These are phyloP conservation scores for Prunus kanzakura DNA, from an alignment of 306 rosid genomes.

Conservation along the genomic window DNA sequence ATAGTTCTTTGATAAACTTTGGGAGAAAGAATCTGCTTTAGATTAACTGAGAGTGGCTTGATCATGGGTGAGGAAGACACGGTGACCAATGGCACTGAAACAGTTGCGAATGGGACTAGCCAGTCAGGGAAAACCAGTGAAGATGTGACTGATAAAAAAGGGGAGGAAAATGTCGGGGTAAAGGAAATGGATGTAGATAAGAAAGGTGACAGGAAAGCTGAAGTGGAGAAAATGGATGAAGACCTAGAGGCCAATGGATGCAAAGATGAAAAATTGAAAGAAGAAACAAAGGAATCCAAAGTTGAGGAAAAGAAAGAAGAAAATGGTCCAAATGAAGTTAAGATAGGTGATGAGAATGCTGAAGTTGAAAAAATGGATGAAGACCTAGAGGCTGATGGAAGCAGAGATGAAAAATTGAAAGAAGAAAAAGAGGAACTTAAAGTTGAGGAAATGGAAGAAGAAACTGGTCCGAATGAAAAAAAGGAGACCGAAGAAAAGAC, in stretches of 20 bases:
- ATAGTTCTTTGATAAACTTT: neutral
- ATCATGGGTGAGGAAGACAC: conserved; percentile 67
- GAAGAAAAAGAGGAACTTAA: neutral
- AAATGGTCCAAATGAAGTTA: conserved; percentile 20
- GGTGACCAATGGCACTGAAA: conserved; percentile 35
- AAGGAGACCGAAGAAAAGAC: neutral
- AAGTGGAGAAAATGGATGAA: conserved; percentile 42
- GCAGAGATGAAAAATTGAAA: neutral
- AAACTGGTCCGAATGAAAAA: neutral
- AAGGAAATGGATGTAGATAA: conserved; percentile 45
- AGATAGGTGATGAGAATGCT: conserved; percentile 11
- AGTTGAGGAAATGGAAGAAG: conserved; percentile 12
- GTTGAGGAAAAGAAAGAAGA: conserved; percentile 46
- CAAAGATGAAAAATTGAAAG: conserved; percentile 33
- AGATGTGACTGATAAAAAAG: conserved; percentile 36
- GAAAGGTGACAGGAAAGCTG: conserved; percentile 27
- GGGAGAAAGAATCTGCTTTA: conserved; percentile 10
- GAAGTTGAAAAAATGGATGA: conserved; percentile 13
- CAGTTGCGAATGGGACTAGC: conserved; percentile 42
- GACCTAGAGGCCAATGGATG: conserved; percentile 35
- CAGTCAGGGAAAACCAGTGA: conserved; percentile 28
- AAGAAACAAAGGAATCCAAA: conserved; percentile 35
- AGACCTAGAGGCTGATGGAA: conserved; percentile 5
- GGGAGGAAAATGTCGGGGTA: conserved; percentile 36
- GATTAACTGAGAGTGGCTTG: conserved; percentile 26